Evolutionary conservation across 2,329 filamentous ascomycete genomes (phyloP).

Genomic region (Clarireedia homoeocarpa): DNA sequence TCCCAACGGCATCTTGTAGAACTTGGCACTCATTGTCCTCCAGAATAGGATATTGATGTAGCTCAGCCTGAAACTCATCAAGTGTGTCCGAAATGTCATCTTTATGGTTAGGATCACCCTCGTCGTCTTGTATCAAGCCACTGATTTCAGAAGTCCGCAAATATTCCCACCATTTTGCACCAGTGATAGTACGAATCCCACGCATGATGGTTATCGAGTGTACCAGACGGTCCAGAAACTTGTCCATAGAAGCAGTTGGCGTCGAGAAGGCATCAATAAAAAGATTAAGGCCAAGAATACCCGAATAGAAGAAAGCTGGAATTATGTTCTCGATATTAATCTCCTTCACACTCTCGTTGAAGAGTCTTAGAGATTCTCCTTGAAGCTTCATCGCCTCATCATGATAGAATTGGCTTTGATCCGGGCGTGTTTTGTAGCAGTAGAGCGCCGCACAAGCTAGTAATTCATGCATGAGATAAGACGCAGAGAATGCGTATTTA

Average conservation of each 20-base stretch:
- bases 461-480: constrained; percentile 29
- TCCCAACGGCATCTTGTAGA: constrained; percentile 9
- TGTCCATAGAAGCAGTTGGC: constrained; percentile 24
- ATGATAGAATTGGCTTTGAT: constrained; percentile 21
- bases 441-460: constrained; percentile 31
- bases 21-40: background rate
- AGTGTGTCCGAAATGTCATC: constrained; percentile 7
- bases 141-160: constrained; percentile 24
- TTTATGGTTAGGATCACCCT: background rate
- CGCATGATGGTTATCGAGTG: constrained; percentile 24
- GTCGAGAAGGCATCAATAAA: constrained; percentile 32
- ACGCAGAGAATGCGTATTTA: constrained; percentile 9
- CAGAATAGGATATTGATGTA: background rate
- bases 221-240: constrained; percentile 14
- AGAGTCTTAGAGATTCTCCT: constrained; percentile 24
- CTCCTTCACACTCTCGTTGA: constrained; percentile 23
- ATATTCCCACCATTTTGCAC: constrained; percentile 14
- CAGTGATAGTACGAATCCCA: constrained; percentile 23
- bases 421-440: constrained; percentile 22
- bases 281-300: constrained; percentile 28
- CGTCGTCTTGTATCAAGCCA: constrained; percentile 13
- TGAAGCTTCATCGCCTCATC: constrained; percentile 29
- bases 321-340: constrained; percentile 19
- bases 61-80: background rate
- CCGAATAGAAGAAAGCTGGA: constrained; percentile 27